Evolutionary conservation across 352 stramenopile species (phyloP).

Genomic region (Phytopythium delawarense): DNA sequence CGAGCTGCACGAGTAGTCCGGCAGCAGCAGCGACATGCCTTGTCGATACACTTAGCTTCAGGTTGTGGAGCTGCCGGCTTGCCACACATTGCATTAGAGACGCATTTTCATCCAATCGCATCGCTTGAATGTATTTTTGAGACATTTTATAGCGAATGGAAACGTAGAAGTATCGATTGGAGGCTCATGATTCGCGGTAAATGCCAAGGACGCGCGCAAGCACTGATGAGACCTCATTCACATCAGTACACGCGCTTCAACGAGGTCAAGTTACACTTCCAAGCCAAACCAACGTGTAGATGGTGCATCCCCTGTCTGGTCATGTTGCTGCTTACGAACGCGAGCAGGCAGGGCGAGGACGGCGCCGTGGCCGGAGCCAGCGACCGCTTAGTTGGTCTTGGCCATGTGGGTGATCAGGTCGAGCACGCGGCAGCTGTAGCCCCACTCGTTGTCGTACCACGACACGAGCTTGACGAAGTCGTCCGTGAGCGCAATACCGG

Average conservation of each 20-base stretch:
- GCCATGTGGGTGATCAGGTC: constrained; percentile 97
- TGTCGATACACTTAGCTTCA: background rate
- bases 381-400: constrained; percentile 27
- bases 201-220: background rate
- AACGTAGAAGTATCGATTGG: background rate
- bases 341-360: background rate
- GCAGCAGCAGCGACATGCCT: constrained; percentile 49
- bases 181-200: background rate
- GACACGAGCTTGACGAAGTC: constrained; percentile 99
- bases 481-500: constrained; percentile 97
- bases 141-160: background rate
- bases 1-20: constrained; percentile 49
- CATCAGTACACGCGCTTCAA: background rate
- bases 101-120: background rate
- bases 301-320: background rate
- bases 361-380: background rate
- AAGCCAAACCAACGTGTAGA: background rate
- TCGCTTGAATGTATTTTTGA: background rate
- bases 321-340: background rate
- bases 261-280: background rate
- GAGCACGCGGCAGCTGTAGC: constrained; percentile 96
- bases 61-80: background rate
- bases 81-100: background rate
- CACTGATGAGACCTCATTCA: background rate
- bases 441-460: constrained; percentile 99